Evolutionary conservation across 495 filamentous ascomycete genomes (phyloP), one percentile per base, ranked within the genome.

Genomic region (Neurospora sp.): DNA sequence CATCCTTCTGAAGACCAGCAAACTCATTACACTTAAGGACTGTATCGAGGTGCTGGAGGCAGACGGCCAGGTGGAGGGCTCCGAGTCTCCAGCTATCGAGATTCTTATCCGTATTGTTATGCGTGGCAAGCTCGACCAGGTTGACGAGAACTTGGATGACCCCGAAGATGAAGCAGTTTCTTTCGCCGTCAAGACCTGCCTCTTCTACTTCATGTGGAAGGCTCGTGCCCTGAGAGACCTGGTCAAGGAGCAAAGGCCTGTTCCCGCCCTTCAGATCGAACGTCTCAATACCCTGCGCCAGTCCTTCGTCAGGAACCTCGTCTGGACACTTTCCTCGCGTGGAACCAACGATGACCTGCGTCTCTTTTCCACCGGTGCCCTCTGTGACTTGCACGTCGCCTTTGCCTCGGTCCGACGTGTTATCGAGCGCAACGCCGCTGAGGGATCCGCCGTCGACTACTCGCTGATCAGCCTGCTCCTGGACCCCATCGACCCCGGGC

Each of bases 171-270:
- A 94, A 73, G 82, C 96, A 70, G 89, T 94, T 7, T 84, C 85
- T 11, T 90, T 88, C 72, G 91, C 93, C 24, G 89, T 94, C 74
- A 90, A 90, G 74, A 85, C 90, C 7, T 81, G 92, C 31, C 83
- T 94, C 34, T 93, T 94, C 83, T 98, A 97, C 83, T 96, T 97
- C 81, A 92, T 97, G 90, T 99, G 96, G 96, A 94, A 94, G 75
- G 86, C 93, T 10, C 89, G 90, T 66, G 80, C 80, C 45, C 76
- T 89, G 59, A 76, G 80, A 34, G 78, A 78, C 28, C 69, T 78
- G 8, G 79, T 90, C 31, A 80, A 82, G 37, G 78, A 79, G 13
- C 74, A 80, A 38, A 77, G 83, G 11, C 84, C 83, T 36, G 85
- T 90, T 34, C 69, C 84, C 1, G 81, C 85, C 38, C 75, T 78